Percentiles rank a stretch among this genome's conserved stretches.
These are phyloP conservation scores for Radiomyces spectabilis DNA, from an alignment of 192 early-diverging fungal genomes.

Conservation along the genomic window DNA sequence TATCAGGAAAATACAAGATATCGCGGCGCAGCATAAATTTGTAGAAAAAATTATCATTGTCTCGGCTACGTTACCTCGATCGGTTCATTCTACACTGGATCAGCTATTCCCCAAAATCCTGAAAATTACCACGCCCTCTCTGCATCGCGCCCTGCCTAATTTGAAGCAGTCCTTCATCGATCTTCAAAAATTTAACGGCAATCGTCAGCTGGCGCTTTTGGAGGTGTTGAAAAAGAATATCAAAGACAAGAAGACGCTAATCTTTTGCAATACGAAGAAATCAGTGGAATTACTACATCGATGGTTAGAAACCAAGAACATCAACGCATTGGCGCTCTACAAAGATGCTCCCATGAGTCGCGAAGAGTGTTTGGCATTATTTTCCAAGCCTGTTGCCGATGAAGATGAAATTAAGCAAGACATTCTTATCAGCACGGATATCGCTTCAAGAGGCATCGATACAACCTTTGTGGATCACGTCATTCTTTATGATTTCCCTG, in stretches of 20 bases:
- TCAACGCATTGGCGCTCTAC: constrained; percentile 21
- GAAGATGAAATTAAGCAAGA: constrained; percentile 21
- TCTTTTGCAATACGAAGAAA: constrained; percentile 82
- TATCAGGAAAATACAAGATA: constrained; percentile 35
- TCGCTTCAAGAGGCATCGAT: constrained; percentile 86
- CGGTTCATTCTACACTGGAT: constrained; percentile 54
- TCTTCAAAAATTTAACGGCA: constrained; percentile 56
- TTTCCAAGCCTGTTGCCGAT: constrained; percentile 6
- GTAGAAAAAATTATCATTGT: constrained; percentile 53
- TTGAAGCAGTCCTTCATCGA: constrained; percentile 78
- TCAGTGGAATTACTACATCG: constrained; percentile 48
- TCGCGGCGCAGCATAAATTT: constrained; percentile 31
- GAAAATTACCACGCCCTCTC: constrained; percentile 68
- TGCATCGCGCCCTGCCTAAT: constrained; percentile 72
- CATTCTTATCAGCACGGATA: constrained; percentile 84
- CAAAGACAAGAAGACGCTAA: constrained; percentile 58
- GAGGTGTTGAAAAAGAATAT: constrained; percentile 60
- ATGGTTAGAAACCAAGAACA: constrained; percentile 41
- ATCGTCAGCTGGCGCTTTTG: constrained; percentile 63
- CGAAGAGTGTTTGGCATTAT: constrained; percentile 32
- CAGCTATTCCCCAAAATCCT: constrained; percentile 44
- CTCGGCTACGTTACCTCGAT: constrained; percentile 64
- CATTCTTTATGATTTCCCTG: constrained; percentile 86
- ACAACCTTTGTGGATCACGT: constrained; percentile 85
- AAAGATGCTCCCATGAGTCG: constrained; percentile 28